Evolutionary conservation across 139 green algal genomes (phyloP).

Genomic region (Chlorella vulgaris): DNA sequence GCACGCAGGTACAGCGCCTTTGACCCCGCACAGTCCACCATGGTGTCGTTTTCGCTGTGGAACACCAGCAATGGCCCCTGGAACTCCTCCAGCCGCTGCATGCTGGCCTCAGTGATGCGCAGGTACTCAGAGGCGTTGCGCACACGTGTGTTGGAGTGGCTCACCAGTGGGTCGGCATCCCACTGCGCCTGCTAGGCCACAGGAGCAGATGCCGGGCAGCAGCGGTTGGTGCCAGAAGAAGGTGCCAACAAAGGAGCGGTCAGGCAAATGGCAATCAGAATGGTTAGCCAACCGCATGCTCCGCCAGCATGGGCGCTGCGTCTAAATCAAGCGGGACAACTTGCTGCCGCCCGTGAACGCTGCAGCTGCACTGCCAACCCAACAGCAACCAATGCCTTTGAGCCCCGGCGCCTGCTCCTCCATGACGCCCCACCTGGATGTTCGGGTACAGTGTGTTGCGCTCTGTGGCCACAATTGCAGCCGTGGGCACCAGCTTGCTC

Average conservation of each 20-base stretch:
- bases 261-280: too few species aligned
- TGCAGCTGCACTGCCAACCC: neutral
- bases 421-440: conserved; percentile 42
- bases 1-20: conserved; percentile 45
- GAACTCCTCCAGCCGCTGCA: conserved; percentile 48
- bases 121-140: conserved; percentile 63
- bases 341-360: neutral
- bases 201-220: too few species aligned
- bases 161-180: conserved; percentile 50
- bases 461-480: conserved; percentile 43
- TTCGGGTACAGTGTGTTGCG: conserved; percentile 57
- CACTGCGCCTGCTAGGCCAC: conserved; percentile 20
- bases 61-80: conserved; percentile 62
- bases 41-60: conserved; percentile 67
- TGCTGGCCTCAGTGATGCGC: conserved; percentile 36
- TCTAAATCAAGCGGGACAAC: neutral
- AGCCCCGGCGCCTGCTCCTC: neutral
- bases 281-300: too few species aligned
- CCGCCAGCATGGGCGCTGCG: too few species aligned
- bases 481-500: conserved; percentile 47
- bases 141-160: conserved; percentile 40
- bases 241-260: too few species aligned
- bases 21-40: conserved; percentile 69
- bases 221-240: too few species aligned
- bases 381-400: neutral